Evolutionary conservation across 371 early-diverging fungal genomes (phyloP), one percentile per base, ranked within the genome.

Genomic region (Choanephora cucurbitarum): DNA sequence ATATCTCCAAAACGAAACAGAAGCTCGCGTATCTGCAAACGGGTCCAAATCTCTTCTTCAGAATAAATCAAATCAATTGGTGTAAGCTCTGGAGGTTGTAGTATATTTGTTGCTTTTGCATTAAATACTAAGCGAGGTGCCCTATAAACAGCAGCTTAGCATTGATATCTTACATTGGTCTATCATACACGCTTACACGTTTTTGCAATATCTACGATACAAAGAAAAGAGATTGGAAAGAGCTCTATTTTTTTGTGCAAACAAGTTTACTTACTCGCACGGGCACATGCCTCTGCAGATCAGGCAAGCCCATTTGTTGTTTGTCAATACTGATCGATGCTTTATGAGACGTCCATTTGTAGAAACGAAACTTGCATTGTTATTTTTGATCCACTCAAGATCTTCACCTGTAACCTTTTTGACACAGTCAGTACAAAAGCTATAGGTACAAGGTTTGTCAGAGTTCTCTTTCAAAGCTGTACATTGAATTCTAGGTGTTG

Each of bases 1-100:
- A 72, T 15, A n/a, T 66, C 57, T 0, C 68, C 78, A 60, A 77
- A 77, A 13, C 75, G 70, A 54, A 65, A 72, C 2, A 74, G 39
- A 48, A 72, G 72, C 58, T 77, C 78, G 3, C 78, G 74, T 23
- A 77, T 74, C 42, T 74, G 70, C 15, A 77, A 49, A n/a, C 78
- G 68, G 0, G 49, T 50, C 78, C 78, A 77, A 2, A 77, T 37
- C 33, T 72, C 70, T 44, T 77, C 66, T 55, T 77, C 67, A 2
- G 51, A n/a, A 53, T 66, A 68, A 17, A 66, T 19, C 19, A 77
- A 44, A 0, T 52, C 31, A n/a, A 77, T 62, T 2, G 48, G 54
- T 8, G 22, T 33, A 18, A 73, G 39, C 6, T 42, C 49, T 14
- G 77, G 77, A 24, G 72, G 74, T 24, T 57, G 39, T 11, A 56